Evolutionary conservation across 2,329 filamentous ascomycete species (phyloP), one percentile per base, ranked within the genome.

Genomic region (Epichloe glyceriae): DNA sequence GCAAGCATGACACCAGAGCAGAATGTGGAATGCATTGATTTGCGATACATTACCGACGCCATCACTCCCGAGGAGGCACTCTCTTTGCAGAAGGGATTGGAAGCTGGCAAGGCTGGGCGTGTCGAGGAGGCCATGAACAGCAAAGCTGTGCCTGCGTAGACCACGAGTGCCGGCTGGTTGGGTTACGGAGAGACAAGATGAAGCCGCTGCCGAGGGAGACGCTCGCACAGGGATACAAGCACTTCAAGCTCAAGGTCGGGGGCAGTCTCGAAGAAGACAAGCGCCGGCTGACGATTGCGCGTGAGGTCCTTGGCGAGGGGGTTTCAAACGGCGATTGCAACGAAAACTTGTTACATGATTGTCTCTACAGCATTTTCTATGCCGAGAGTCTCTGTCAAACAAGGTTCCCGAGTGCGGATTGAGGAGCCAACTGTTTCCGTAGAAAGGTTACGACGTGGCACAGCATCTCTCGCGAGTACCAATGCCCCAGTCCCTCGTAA

Each of bases 171-270:
- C 0, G 89, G 89, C 10, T 95, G 89, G 90, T 70, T 95, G n/a
- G 88, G 88, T 33, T 95, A 95, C 63, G 82, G 80, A 34, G 93
- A 67, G 87, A 88, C 55, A 93, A 91, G 76, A 87, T 95, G 85
- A 83, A 82, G 71, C 70, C 64, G 0, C 67, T 95, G 53, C 70
- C 95, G 56, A 69, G 79, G 53, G 83, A 93, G 68, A 91, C 86
- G 17, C 76, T 93, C 46, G 72, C 70, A 45, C 79, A 85, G 55
- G 89, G 89, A 10, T 95, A 93, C 70, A 76, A 69, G 54, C 83
- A 95, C 71, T 95, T 95, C 72, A 95, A 95, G 76, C 72, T 95
- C 65, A 95, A 95, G 73, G 88, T 95, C 44, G 88, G 88, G 39
- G 79, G 78, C 11, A 79, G 78, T 57, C 62, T 94, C 15, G 84